Evolutionary conservation across 148 eudicot genomes (phyloP).

Genomic region (Limonium bicolor): DNA sequence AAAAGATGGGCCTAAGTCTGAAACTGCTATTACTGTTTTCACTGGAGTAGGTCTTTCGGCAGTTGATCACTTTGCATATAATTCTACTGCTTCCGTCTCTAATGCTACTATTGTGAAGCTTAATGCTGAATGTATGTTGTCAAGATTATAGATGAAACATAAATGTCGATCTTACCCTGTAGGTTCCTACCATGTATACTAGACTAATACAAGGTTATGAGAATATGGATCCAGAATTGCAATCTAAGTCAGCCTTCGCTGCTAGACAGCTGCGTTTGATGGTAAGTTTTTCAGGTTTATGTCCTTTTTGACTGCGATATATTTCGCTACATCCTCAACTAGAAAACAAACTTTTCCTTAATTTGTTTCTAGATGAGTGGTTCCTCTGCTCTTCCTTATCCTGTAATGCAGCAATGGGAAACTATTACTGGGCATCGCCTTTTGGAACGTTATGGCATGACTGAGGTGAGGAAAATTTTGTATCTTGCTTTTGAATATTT

Average conservation of each 20-base stretch:
- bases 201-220: constrained; percentile 96
- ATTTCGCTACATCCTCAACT: not conserved
- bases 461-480: constrained; percentile 69
- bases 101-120: too few species aligned
- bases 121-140: too few species aligned
- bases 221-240: constrained; percentile 72
- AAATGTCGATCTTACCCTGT: not conserved
- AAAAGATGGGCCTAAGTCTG: constrained; percentile 37
- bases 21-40: constrained; percentile 70
- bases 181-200: constrained; percentile 99
- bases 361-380: constrained; percentile 67
- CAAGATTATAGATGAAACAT: too few species aligned
- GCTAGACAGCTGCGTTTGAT: constrained; percentile 84
- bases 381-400: constrained; percentile 96
- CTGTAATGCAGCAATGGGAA: constrained; percentile 98
- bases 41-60: constrained; percentile 72
- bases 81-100: too few species aligned
- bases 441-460: constrained; percentile 96
- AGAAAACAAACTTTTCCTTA: not conserved
- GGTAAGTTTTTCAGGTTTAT: too few species aligned
- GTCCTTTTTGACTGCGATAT: too few species aligned
- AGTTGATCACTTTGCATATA: too few species aligned
- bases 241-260: constrained; percentile 54
- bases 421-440: constrained; percentile 77
- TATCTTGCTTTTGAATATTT: not conserved